Base-by-base conservation (phyloP, 75 land plant species). In the Adiantum capillusveneris region DNA sequence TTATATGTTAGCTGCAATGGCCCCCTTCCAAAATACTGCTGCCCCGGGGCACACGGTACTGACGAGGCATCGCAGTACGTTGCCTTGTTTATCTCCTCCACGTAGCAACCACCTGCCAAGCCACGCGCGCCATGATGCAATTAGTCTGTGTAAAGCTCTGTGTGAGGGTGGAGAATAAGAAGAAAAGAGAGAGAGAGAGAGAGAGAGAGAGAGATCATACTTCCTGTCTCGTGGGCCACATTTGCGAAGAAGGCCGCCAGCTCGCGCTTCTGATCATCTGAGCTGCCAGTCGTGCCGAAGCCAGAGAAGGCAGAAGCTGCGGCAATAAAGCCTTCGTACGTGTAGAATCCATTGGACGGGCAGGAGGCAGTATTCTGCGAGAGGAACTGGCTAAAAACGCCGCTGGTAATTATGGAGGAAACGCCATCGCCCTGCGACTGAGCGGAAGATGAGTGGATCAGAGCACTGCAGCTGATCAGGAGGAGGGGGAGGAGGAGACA, bases 231-330 rank as follows among this genome's bases (percentile, higher is more conserved):
- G 13, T 80, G 84, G 0, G 79, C 72, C 6, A 87, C 81, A 62
- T 86, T 80, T 9, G 53, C 90, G 0, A 80, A 70, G 66, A 86
- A 86, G 22, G 88, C 87, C 11, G 90, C 90, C 31, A 86, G 49
- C 68, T 86, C 90, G 53, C 79, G 69, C 61, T 80, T 77, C 21
- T 66, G 62, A 0, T 58, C 53, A 9, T 20, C 60, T 11, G 0
- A 0, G 41, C 64, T 64, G 13, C 90, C 84, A 13, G 88, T 69
- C 36, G 73, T 72, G 0, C 60, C 84, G 27, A 86, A 86, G 19
- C 54, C 79, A 0, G 39, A 0, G 46, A 77, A 86, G 11, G 84
- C 59, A 0, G 34, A 53, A 13, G 85, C 82, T n/a, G n/a, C n/a
- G 25, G 91, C 88, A 11, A 59, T 25, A 72, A 84, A 87, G 44